Base-by-base conservation (phyloP, 257 asterid species). In the Galeopsis tetrahit region DNA sequence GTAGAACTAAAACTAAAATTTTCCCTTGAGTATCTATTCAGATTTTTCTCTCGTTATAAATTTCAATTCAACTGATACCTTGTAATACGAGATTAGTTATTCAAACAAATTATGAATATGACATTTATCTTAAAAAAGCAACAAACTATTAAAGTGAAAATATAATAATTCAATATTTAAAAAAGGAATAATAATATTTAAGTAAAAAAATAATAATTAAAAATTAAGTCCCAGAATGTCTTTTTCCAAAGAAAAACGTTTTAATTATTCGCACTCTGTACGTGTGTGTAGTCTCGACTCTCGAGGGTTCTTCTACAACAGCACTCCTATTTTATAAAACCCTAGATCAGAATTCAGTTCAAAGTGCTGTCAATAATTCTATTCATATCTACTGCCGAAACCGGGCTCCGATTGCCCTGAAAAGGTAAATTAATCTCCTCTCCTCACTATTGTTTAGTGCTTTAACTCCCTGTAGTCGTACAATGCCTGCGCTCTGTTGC, bases 311-410 rank as follows among this genome's bases (percentile, higher is more conserved):
- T 11, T 38, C 8, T 49, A 10, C 33, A 9, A 14, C 56, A 46
- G 7, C 66, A 2, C 53, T 15, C 51, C 15, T 5, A 11, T 2
- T 74, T 64, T 32, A 43, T 13, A 61, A 61, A 80, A 17, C 81
- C 84, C 84, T 80, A 80, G 66, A 62, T 67, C 40, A 5, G 13
- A 33, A 51, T 62, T 28, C 52, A 46, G 36, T 35, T 40, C 43
- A 8, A 15, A 33, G 36, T 7, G 33, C 17, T 7, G 4, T 7
- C 11, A 35, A 66, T 31, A 8, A 14, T 65, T 4, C 10, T 64
- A 13, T 55, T 15, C 59, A 44, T 38, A 28, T 63, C 66, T 3
- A 7, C 34, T 2, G 46, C 53, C 32, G 39, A 14, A 68, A 8
- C 52, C 43, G 67, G 60, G 64, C 21, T 68, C 46, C 21, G 33